A percentile compares a stretch with the other conserved stretches of the same genome.
Evolutionary conservation across 352 stramenopile genomes (phyloP).

Genomic region (Globisporangium uncinulatum): DNA sequence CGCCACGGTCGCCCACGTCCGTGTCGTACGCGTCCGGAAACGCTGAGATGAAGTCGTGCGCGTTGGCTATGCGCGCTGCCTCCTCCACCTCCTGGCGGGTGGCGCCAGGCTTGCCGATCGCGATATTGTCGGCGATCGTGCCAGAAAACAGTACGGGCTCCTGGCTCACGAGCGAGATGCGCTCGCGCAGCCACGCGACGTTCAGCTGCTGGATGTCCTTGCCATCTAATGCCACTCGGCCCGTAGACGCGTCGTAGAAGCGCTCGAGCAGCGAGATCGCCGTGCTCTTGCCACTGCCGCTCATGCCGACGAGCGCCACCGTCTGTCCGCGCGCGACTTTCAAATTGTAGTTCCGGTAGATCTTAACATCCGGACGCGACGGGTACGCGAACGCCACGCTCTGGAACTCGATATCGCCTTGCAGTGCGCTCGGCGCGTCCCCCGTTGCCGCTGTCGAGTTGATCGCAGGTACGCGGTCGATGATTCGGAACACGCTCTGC

Average conservation of each 20-base stretch:
- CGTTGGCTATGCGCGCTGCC: conserved; percentile 82
- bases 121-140: conserved; percentile 39
- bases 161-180: conserved; percentile 40
- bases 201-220: conserved; percentile 17
- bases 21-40: conserved; percentile 87
- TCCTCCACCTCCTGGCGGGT: conserved; percentile 44
- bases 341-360: conserved; percentile 17
- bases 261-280: conserved; percentile 24
- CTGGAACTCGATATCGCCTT: conserved; percentile 18
- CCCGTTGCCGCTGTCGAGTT: not conserved
- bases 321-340: conserved; percentile 18
- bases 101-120: conserved; percentile 25
- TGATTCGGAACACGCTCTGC: conserved; percentile 40
- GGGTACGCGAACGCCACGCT: conserved; percentile 22
- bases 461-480: conserved; percentile 32
- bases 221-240: conserved; percentile 19
- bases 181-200: conserved; percentile 19
- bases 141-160: conserved; percentile 56
- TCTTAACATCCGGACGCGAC: conserved; percentile 14
- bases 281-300: conserved; percentile 26
- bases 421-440: not conserved
- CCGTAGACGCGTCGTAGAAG: conserved; percentile 22
- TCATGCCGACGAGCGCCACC: conserved; percentile 20
- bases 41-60: conserved; percentile 76
- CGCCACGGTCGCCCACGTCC: conserved; percentile 61